A percentile compares a stretch with the other conserved stretches of the same genome.
phyloP scores from a whole-genome alignment of 768 basidiomycete genomes.

The Podaxis pistillaris region DNA sequence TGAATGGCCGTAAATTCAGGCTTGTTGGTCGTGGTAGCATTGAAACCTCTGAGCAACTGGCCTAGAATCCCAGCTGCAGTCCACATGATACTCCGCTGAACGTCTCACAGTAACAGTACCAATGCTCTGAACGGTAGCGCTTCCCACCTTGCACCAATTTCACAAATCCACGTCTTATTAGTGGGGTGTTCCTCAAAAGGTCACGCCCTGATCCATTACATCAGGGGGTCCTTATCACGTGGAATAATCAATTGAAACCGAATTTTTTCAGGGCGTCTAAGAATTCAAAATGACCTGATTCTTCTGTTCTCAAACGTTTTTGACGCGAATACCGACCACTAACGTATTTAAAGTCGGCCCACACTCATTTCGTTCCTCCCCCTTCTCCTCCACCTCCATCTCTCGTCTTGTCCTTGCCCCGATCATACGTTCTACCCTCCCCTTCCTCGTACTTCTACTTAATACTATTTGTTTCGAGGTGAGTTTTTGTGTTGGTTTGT shows the following conservation, averaged over 20 bases:
- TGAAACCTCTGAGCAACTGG: no score
- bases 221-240: background rate
- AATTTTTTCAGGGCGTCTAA: background rate
- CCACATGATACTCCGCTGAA: background rate
- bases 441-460: background rate
- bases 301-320: background rate
- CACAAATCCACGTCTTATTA: background rate
- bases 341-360: conserved; percentile 9
- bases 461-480: conserved; percentile 1
- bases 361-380: conserved; percentile 12
- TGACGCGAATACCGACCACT: background rate
- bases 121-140: background rate
- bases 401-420: conserved; percentile 4
- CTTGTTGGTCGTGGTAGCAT: no score
- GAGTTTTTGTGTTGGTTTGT: background rate
- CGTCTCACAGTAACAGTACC: background rate
- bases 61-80: background rate
- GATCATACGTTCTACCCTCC: conserved; percentile 3
- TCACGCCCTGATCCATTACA: background rate
- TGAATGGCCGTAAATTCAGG: background rate
- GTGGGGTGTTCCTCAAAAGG: background rate
- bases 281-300: conserved; percentile 27
- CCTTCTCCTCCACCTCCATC: conserved; percentile 9
- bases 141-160: background rate
- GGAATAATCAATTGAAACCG: background rate